Evolutionary conservation across 2,329 filamentous ascomycete species (phyloP), one percentile per base, ranked within the genome.

Genomic region (Coniella vitis): DNA sequence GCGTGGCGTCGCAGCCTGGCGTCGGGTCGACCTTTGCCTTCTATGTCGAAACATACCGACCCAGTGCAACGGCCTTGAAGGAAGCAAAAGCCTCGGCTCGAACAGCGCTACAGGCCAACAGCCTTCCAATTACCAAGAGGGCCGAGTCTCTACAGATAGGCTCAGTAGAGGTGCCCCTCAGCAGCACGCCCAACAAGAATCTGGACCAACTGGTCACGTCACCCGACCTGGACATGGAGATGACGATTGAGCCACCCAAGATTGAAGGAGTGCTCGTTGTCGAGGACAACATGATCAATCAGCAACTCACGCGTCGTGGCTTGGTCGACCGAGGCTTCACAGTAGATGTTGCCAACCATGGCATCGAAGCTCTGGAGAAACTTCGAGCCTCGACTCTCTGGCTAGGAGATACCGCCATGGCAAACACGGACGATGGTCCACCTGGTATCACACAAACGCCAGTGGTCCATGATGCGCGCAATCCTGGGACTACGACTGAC

Each of bases 11-110:
- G n/a, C 70, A 79, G 54, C 72, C 78, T 2, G 84, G 83, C 1
- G 75, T 79, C n/a, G 86, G 86, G 1, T 86, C 81, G 54, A 87
- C 80, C 0, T 90, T 90, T 64, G 81, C 81, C 0, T 89, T 90
- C 62, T 89, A 86, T 62, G 77, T 89, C 50, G 79, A 83, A 56
- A 76, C 81, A 0, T 68, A 68, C 53, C 57, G 68, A 1, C 73
- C 74, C 1, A 69, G 61, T 16, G 63, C 65, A 7, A 62, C 57
- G 3, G 64, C 71, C 4, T 60, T 65, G 17, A 65, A 62, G 20
- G 71, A 75, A 40, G 69, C 70, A 3, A 55, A 68, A 40, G 63
- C 64, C n/a, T 60, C 57, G 3, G 66, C 65, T 0, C 64, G 63
- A 5, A 65, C 63, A 0, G 60, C 64, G 7, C 60, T 58, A 37